Conservation (phyloP, 495 filamentous ascomycete species). For the Eremomyces bilateralis region DNA sequence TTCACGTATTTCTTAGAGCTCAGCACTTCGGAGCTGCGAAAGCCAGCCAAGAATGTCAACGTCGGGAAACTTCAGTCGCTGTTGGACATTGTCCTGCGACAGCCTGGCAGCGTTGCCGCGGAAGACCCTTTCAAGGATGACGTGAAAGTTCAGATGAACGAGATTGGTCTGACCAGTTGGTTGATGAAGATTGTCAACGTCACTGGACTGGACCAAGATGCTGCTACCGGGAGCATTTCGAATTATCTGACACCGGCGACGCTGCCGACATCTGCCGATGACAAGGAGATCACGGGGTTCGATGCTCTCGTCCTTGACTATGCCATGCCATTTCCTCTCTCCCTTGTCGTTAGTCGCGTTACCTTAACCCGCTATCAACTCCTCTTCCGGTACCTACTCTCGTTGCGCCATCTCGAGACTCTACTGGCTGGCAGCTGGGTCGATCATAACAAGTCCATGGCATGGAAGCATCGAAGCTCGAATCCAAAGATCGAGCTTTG, state of each 20-base stretch:
- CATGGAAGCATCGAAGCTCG: constrained; percentile 63
- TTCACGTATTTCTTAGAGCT: constrained; percentile 95
- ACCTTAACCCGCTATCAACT: constrained; percentile 90
- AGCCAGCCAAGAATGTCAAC: constrained; percentile 72
- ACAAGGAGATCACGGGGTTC: constrained; percentile 73
- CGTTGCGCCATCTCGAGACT: constrained; percentile 69
- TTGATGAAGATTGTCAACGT: constrained; percentile 92
- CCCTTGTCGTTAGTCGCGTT: constrained; percentile 86
- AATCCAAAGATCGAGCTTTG: constrained; percentile 61
- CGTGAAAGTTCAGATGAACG: constrained; percentile 92
- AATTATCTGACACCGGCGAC: constrained; percentile 30
- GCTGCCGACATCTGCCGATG: constrained; percentile 33
- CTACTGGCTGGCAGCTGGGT: constrained; percentile 71
- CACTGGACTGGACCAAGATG: constrained; percentile 76
- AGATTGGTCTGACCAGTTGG: constrained; percentile 74
- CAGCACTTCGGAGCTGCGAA: constrained; percentile 64
- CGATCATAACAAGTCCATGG: constrained; percentile 63
- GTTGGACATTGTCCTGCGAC: constrained; percentile 80
- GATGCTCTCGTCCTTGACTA: constrained; percentile 88
- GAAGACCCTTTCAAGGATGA: constrained; percentile 95
- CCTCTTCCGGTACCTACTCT: constrained; percentile 79
- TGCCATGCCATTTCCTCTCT: constrained; percentile 85
- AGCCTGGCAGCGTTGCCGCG: constrained; percentile 83
- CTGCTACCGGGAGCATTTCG: constrained; percentile 25
- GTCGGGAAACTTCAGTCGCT: constrained; percentile 81